Evolutionary conservation across 345 rosid species (phyloP).

Genomic region (Turnera subulata): DNA sequence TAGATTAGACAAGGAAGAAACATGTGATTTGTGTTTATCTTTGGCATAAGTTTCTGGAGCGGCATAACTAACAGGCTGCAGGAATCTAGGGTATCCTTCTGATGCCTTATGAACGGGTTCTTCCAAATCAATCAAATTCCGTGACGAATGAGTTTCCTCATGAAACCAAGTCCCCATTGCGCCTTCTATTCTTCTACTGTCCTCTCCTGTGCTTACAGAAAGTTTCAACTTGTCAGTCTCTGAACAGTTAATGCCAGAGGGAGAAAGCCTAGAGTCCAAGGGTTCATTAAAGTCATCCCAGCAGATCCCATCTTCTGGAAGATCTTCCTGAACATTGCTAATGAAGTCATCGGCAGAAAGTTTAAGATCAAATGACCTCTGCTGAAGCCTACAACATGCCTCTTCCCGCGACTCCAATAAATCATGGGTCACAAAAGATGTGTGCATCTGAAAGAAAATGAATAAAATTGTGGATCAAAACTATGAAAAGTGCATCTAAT

Average conservation of each 20-base stretch:
- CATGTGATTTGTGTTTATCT: conserved; percentile 16
- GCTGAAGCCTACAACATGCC: conserved; percentile 14
- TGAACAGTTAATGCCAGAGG: conserved; percentile 1
- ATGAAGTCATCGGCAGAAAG: conserved; percentile 31
- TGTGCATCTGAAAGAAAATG: conserved; percentile 27
- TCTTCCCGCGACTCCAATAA: conserved; percentile 12
- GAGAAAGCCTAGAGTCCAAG: not conserved
- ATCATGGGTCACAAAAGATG: conserved; percentile 8
- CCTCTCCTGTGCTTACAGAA: conserved; percentile 31
- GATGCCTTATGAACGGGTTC: conserved; percentile 17
- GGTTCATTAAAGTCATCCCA: conserved; percentile 9
- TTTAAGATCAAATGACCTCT: conserved; percentile 26
- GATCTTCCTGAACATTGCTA: conserved; percentile 13
- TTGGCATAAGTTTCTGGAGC: conserved; percentile 7
- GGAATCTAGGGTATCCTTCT: conserved; percentile 3
- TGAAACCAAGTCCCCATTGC: conserved; percentile 9
- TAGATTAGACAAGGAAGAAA: conserved; percentile 16
- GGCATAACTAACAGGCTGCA: conserved; percentile 16
- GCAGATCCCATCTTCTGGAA: conserved; percentile 13
- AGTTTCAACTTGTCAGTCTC: conserved; percentile 34
- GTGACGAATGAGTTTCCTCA: conserved; percentile 15
- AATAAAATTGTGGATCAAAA: too few relatives aligned
- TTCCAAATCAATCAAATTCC: conserved; percentile 33
- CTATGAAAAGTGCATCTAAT: not conserved
- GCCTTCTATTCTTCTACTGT: conserved; percentile 14